Percentiles rank a stretch among this genome's conserved stretches.
Conservation (phyloP, 2,329 filamentous ascomycete genomes). For the Fusarium acutatum region DNA sequence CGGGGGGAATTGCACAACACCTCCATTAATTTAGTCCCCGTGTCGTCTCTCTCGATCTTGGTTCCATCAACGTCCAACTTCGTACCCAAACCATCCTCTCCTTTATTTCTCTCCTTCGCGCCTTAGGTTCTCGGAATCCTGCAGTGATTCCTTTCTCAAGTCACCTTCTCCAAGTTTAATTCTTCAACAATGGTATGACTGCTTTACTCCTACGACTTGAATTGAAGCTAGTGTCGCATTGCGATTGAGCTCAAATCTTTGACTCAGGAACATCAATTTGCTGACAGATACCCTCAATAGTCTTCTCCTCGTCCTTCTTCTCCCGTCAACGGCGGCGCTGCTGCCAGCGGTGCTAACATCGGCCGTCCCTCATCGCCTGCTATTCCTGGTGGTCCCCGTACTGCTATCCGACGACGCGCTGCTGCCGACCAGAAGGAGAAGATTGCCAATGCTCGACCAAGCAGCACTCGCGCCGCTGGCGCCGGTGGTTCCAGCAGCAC, state of each 20-base stretch:
- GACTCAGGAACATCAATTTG: not conserved
- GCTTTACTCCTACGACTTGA: not conserved
- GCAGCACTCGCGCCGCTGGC: conserved; percentile 90
- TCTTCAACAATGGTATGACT: conserved; percentile 46
- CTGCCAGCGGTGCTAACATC: conserved; percentile 73
- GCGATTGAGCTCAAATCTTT: conserved; percentile 7
- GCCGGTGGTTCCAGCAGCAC: conserved; percentile 97
- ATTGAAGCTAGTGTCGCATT: conserved; percentile 38
- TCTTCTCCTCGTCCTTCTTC: conserved; percentile 70
- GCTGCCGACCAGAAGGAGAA: conserved; percentile 98
- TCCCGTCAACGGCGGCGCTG: conserved; percentile 63
- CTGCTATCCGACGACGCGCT: conserved; percentile 92
- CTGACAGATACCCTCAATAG: conserved; percentile 44
- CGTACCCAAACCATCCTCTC: conserved; percentile 18
- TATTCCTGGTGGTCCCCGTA: conserved; percentile 92
- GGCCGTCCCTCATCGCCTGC: conserved; percentile 86
- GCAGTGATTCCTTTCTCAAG: conserved; percentile 45
- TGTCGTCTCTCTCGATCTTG: conserved; percentile 32
- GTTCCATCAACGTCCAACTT: conserved; percentile 33
- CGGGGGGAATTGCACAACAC: conserved; percentile 29
- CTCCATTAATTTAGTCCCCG: conserved; percentile 42
- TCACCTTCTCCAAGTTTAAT: conserved; percentile 28
- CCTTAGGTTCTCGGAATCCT: conserved; percentile 41
- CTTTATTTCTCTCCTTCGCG: conserved; percentile 33
- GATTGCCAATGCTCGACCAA: conserved; percentile 90